Evolutionary conservation across 495 filamentous ascomycete species (phyloP).

Genomic region (Astrothelium subdiscretum): DNA sequence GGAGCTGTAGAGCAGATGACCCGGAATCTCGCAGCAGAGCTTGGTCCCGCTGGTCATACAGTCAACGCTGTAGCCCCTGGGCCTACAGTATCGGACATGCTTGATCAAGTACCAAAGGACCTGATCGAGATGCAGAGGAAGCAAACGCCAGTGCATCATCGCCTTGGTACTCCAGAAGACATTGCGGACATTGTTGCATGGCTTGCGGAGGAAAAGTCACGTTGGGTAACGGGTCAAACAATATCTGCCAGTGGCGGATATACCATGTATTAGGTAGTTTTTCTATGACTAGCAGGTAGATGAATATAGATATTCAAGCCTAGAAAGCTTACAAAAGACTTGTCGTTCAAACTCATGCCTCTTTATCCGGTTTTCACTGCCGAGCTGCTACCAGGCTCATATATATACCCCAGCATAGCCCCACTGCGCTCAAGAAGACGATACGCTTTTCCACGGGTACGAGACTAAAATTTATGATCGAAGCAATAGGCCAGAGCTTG

Average conservation of each 20-base stretch:
- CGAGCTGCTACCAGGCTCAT: conserved; percentile 41
- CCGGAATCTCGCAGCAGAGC: conserved; percentile 32
- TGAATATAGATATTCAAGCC: not conserved
- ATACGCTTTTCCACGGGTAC: conserved; percentile 66
- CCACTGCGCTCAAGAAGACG: conserved; percentile 67
- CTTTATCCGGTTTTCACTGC: not conserved
- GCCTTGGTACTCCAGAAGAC: conserved; percentile 22
- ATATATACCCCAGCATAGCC: conserved; percentile 79
- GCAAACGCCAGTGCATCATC: conserved; percentile 29
- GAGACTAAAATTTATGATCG: conserved; percentile 64
- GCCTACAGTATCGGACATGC: conserved; percentile 31
- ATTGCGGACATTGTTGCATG: conserved; percentile 28
- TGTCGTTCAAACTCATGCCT: not conserved
- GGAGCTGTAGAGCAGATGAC: conserved; percentile 38
- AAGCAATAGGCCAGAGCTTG: conserved; percentile 75
- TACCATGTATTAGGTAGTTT: conserved; percentile 14
- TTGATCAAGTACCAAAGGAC: conserved; percentile 26
- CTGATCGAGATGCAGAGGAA: conserved; percentile 27
- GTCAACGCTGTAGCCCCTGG: conserved; percentile 36
- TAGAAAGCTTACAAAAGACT: not conserved
- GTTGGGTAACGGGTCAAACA: conserved; percentile 29
- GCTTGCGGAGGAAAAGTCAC: conserved; percentile 18
- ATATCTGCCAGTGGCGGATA: conserved; percentile 26
- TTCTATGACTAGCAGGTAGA: not conserved
- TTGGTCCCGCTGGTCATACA: conserved; percentile 32